Base-by-base conservation (phyloP, 805 yeast species). In the Starmerella asiatica region DNA sequence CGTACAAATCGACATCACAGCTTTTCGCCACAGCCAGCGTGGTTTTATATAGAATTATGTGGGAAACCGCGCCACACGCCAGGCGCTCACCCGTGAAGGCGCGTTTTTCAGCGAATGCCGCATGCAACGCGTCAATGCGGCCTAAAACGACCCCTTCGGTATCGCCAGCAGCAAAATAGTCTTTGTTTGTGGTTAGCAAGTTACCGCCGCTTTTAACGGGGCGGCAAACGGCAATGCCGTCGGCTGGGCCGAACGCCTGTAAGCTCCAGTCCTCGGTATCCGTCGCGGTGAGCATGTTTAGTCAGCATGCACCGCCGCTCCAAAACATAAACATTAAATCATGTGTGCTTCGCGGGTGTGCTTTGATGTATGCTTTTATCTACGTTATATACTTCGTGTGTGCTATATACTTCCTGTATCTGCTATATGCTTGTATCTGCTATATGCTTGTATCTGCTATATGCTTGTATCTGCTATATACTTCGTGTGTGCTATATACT, bases 231-330 rank as follows among this genome's bases (percentile, higher is more conserved):
- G 28, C n/a, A 17, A 46, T 16, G 5, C 53, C 56, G 3, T 24
- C 32, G 33, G 37, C 46, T 2, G 46, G 44, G n/a, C 56, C 56
- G 3, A 45, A 23, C 6, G 32, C 36, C 16, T 40, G 45, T 28
- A 52, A 46, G 11, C 44, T 44, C 56, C 54, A 50, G 42, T 48
- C 48, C 15, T 49, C 53, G 4, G 53, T 36, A 20, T n/a, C 30
- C 15, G 42, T 38, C 7, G 42, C 44, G 9, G 8, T 15, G 19
- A 28, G 28, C 15, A 23, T 15, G 36, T 15, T 21, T 34, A 34
- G 12, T n/a, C 5, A 15, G 11, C 30, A 24, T 26, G 21, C 5
- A 7, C 35, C 15, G 7, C 35, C 24, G 8, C 16, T 14, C 15
- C 24, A 3, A 28, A 4, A 29, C 38, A 27, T 21, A 38, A 20